These are phyloP conservation scores for Cladosporium sp. DNA, from an alignment of 2,329 filamentous ascomycete species.

Conservation along the genomic window DNA sequence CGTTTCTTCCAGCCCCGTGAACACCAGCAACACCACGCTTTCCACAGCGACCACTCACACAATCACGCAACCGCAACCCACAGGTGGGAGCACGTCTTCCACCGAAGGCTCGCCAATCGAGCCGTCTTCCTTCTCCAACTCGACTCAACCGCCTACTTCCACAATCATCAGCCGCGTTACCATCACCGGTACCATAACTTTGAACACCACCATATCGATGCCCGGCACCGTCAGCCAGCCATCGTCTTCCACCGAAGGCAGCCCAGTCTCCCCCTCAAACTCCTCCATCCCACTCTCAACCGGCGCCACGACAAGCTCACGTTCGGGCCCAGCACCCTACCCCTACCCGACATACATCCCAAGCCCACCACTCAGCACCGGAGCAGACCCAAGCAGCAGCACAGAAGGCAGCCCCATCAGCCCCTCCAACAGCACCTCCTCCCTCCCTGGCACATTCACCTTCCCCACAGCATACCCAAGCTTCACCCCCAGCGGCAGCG, in stretches of 20 bases:
- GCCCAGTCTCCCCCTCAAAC: background rate
- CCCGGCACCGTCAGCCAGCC: background rate
- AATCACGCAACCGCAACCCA: background rate
- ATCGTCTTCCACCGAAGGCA: conserved; percentile 4
- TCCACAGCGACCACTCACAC: conserved; percentile 5
- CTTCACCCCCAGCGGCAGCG: conserved; percentile 1
- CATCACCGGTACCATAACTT: conserved; percentile 15
- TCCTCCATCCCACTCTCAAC: conserved; percentile 23
- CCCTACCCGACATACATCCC: conserved; percentile 24
- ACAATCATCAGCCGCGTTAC: background rate
- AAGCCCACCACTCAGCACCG: conserved; percentile 7
- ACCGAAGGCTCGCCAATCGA: conserved; percentile 11
- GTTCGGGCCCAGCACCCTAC: conserved; percentile 39
- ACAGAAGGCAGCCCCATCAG: conserved; percentile 16
- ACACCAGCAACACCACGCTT: background rate
- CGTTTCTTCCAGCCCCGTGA: conserved; percentile 1
- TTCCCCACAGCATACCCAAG: conserved; percentile 1
- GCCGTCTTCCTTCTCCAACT: conserved; percentile 1
- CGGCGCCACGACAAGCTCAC: conserved; percentile 34
- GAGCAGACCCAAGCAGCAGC: background rate
- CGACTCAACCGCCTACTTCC: background rate
- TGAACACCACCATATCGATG: conserved; percentile 24
- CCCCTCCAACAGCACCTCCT: conserved; percentile 17
- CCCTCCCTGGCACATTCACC: conserved; percentile 12
- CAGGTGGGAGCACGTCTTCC: conserved; percentile 7